Evolutionary conservation across 768 basidiomycete genomes (phyloP), one percentile per base, ranked within the genome.

Genomic region (Psilocybe cubensis): DNA sequence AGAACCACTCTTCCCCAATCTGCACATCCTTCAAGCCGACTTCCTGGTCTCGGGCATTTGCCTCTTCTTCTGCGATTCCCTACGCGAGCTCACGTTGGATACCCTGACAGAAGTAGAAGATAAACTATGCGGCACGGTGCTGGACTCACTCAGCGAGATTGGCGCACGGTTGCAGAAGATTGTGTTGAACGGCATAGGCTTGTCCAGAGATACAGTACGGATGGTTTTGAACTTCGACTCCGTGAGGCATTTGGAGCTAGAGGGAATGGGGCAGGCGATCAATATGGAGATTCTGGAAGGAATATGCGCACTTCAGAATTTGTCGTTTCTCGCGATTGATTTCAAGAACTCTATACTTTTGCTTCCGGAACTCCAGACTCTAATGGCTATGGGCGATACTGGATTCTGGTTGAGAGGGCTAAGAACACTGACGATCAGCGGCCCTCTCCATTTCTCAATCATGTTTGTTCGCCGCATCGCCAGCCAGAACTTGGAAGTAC

Each of bases 31-130:
- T 21, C 71, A 71, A 52, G 60, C 46, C 54, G 70, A 72, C 57
- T 71, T 72, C 49, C 64, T 72, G 35, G 68, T 71, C 20, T 70
- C 71, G 1, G 69, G 70, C 1, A 70, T 74, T n/a, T 72, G 69
- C 54, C 63, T 74, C 28, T 74, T 74, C 58, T 61, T 72, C n/a
- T 62, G 69, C 0, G 68, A 71, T 4, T 69, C 70, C 3, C 55
- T 74, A n/a, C 66, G 66, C 42, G 47, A 56, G 11, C 57, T 74
- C 18, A 63, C 71, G 44, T 67, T 72, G 28, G 61, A 65, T 14
- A 61, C 65, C 28, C 70, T 74, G 14, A 69, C 70, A 17, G 63
- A 57, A 21, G 66, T 71, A 8, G 72, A 73, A 56, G 72, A 74
- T 51, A 74, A 74, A 45, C 59, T 74, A 1, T 68, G 67, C 28